Evolutionary conservation across 106 monocot genomes (phyloP).

Genomic region (Platanthera zijinensis): DNA sequence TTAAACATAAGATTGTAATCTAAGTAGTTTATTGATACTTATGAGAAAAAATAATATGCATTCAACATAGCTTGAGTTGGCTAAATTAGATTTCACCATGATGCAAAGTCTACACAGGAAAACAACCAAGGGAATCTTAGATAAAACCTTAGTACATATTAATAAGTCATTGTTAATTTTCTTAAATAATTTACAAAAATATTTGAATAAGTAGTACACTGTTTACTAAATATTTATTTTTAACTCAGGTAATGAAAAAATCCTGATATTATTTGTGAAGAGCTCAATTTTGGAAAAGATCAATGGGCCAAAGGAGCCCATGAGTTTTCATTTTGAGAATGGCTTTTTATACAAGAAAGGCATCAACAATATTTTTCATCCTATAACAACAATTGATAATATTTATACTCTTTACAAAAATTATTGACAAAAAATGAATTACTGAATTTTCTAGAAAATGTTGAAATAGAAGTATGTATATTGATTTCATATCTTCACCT

Average conservation of each 20-base stretch:
- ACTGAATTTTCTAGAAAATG: no score
- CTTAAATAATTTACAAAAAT: background rate
- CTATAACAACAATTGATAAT: no score
- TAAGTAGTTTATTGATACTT: background rate
- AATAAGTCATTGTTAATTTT: background rate
- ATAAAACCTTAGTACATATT: background rate
- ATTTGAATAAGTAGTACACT: no score
- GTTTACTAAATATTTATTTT: background rate
- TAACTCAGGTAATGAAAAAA: background rate
- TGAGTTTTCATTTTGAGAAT: background rate
- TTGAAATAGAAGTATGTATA: no score
- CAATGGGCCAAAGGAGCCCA: background rate
- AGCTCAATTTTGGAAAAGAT: background rate
- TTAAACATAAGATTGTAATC: no score
- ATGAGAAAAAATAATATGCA: background rate
- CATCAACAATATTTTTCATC: background rate
- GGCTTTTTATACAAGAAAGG: background rate
- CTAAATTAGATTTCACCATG: background rate
- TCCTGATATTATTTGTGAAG: background rate
- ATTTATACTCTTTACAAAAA: no score
- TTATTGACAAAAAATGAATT: no score
- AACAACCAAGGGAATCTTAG: background rate
- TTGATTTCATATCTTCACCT: no score
- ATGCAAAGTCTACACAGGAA: background rate
- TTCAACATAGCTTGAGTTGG: background rate